Evolutionary conservation across 805 yeast genomes (phyloP).

Genomic region (Metahyphopichia silvanorum): DNA sequence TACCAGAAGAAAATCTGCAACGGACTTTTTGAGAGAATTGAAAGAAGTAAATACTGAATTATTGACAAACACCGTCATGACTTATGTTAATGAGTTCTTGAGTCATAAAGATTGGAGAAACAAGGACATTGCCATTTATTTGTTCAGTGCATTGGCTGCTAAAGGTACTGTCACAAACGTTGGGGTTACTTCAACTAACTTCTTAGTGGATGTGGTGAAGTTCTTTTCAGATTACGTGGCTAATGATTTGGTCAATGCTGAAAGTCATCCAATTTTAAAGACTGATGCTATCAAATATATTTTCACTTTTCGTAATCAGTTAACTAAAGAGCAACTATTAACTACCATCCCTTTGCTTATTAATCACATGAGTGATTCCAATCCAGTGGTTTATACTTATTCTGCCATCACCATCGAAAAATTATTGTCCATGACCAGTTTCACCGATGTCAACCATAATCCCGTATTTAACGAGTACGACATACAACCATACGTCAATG

Average conservation of each 20-base stretch:
- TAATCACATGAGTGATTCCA: constrained; percentile 55
- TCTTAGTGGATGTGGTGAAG: constrained; percentile 78
- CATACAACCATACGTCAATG: constrained; percentile 56
- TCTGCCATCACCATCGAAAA: constrained; percentile 92
- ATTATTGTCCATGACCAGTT: constrained; percentile 71
- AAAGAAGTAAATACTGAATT: constrained; percentile 72
- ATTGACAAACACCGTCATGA: constrained; percentile 72
- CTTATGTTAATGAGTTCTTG: constrained; percentile 67
- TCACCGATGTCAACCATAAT: constrained; percentile 44
- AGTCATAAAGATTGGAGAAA: constrained; percentile 64
- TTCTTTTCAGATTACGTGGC: constrained; percentile 83
- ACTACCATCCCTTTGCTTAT: constrained; percentile 79
- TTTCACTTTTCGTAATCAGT: constrained; percentile 85
- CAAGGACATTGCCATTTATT: constrained; percentile 81
- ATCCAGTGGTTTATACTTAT: constrained; percentile 85
- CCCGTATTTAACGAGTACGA: constrained; percentile 73
- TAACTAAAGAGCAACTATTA: constrained; percentile 77
- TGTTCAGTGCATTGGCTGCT: constrained; percentile 87
- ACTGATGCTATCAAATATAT: constrained; percentile 93
- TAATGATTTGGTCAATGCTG: constrained; percentile 59
- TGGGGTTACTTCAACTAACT: constrained; percentile 85
- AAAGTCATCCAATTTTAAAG: constrained; percentile 71
- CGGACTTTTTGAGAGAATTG: constrained; percentile 84
- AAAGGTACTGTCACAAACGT: constrained; percentile 83
- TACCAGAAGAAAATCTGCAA: constrained; percentile 88